A percentile compares a stretch with the other conserved stretches of the same genome.
phyloP scores from a whole-genome alignment of 73 alveolate species.

The Tetrahymena borealis region DNA sequence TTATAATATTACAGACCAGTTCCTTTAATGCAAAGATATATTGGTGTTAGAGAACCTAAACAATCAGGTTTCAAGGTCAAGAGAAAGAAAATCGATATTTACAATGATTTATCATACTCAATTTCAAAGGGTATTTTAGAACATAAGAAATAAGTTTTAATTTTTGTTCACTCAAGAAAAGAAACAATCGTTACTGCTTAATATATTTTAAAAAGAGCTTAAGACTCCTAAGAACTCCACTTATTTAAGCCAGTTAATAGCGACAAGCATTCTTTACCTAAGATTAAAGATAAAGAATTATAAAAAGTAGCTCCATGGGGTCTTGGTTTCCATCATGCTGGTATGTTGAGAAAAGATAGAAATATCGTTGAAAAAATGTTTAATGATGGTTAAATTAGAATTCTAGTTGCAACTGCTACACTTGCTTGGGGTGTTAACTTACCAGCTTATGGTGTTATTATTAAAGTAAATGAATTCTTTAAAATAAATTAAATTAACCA shows the following conservation, averaged over 20 bases:
- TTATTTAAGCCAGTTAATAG: conserved; percentile 73
- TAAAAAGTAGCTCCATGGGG: conserved; percentile 84
- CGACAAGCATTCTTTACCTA: conserved; percentile 13
- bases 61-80: conserved; percentile 25
- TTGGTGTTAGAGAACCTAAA: conserved; percentile 83
- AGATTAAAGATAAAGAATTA: conserved; percentile 54
- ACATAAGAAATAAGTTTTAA: conserved; percentile 91
- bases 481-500: not conserved
- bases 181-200: conserved; percentile 87
- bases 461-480: conserved; percentile 93
- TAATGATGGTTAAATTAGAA: conserved; percentile 82
- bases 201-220: conserved; percentile 70
- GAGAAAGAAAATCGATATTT: conserved; percentile 45
- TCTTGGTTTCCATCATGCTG: conserved; percentile 98
- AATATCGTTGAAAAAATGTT: conserved; percentile 83
- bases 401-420: conserved; percentile 93
- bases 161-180: conserved; percentile 98
- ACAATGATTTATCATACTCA: conserved; percentile 79
- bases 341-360: conserved; percentile 92
- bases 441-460: conserved; percentile 98
- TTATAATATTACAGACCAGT: conserved; percentile 65
- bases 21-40: conserved; percentile 94
- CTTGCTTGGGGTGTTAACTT: conserved; percentile 99
- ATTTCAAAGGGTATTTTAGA: conserved; percentile 72
- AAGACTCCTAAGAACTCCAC: conserved; percentile 53